phyloP scores from a whole-genome alignment of 805 yeast genomes.

The Ogataea ramenticola region DNA sequence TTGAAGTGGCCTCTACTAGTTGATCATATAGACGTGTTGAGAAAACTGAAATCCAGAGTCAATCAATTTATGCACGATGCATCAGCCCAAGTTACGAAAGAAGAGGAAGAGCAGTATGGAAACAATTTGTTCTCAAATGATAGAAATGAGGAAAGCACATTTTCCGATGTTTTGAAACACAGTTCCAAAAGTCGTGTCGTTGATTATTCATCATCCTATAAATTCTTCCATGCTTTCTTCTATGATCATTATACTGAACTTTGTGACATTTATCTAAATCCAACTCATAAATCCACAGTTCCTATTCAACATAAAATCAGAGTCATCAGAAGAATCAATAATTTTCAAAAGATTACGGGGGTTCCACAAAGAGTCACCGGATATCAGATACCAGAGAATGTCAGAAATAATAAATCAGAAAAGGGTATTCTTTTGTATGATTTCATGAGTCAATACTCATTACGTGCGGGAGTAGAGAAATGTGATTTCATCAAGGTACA shows the following conservation, averaged over 20 bases:
- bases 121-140: background rate
- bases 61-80: constrained; percentile 30
- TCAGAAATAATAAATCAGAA: constrained; percentile 39
- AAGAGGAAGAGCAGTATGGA: no score
- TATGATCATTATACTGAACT: constrained; percentile 39
- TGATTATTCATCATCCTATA: constrained; percentile 11
- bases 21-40: constrained; percentile 33
- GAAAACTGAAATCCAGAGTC: constrained; percentile 31
- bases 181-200: constrained; percentile 15
- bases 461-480: constrained; percentile 45
- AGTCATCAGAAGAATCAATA: constrained; percentile 38
- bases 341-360: constrained; percentile 42
- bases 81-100: background rate
- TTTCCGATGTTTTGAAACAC: no score
- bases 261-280: constrained; percentile 8
- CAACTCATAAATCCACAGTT: background rate
- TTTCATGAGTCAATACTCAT: constrained; percentile 62
- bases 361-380: constrained; percentile 51
- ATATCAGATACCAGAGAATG: constrained; percentile 47
- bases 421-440: constrained; percentile 53
- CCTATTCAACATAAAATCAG: constrained; percentile 12
- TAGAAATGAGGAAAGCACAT: background rate
- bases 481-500: constrained; percentile 54
- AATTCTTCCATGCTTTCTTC: constrained; percentile 37
- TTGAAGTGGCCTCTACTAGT: constrained; percentile 53